Evolutionary conservation across 1,284 basidiomycete genomes (phyloP), one percentile per base, ranked within the genome.

Genomic region (Ustilago bromivora): DNA sequence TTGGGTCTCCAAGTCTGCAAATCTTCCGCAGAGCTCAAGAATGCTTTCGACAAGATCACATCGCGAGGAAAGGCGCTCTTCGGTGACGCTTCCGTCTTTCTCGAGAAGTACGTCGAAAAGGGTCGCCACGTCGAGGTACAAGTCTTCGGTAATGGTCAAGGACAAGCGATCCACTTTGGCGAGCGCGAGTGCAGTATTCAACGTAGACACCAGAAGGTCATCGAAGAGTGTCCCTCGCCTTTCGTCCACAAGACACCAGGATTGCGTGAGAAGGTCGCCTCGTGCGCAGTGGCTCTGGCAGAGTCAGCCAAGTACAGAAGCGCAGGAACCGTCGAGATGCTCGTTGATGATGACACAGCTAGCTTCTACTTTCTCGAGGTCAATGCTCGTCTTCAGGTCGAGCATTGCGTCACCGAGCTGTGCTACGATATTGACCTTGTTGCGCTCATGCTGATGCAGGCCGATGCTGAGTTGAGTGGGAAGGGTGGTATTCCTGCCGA

Each of bases 281-380:
- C 86, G 15, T 89, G 90, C 1, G 91, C 91, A 0, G 87, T 91
- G 3, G 82, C 84, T 2, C 82, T 92, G 0, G 89, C 89, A 64
- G 81, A 88, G 57, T 82, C 84, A 3, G 89, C 92, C 57, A 88
- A 88, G 15, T 92, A 91, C 80, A 87, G 87, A 31, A 91, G 90
- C 41, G 91, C 90, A 56, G 91, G 91, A 1, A 92, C 91, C 0
- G 89, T 92, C 32, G 92, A 92, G 81, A 92, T 92, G 76, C 86
- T 92, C 3, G 90, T 92, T 4, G 90, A 92, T 76, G 88, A 91
- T 64, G 66, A 86, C 10, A 89, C 88, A 0, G 88, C 88, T 0
- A 82, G 88, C 9, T 92, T 91, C 85, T 92, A 89, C 87, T 93
- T 93, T 79, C 88, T 93, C 19, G 92, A 93, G 83, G 91, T 92